phyloP scores from a whole-genome alignment of 2,329 filamentous ascomycete genomes.

The Lasiodiplodia citricola region DNA sequence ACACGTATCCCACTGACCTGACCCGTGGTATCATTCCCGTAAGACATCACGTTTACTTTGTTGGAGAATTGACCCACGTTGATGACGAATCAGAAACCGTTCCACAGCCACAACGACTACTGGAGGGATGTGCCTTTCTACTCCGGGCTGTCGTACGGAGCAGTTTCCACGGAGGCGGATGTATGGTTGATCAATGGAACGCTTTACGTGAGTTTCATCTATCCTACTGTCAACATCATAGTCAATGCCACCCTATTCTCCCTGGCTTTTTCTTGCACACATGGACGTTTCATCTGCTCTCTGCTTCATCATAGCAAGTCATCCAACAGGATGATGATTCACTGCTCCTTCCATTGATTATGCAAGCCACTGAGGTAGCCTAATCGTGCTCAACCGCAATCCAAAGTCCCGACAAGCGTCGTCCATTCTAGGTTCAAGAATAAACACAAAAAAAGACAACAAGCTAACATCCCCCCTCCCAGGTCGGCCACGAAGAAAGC shows the following conservation, averaged over 20 bases:
- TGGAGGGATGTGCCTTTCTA: slow-evolving; percentile 56
- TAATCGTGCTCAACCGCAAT: too few species aligned
- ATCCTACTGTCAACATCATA: background rate
- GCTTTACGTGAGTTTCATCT: slow-evolving; percentile 53
- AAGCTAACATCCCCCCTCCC: background rate
- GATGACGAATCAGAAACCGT: slow-evolving; percentile 48
- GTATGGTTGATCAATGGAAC: slow-evolving; percentile 64
- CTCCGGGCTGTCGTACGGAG: slow-evolving; percentile 61
- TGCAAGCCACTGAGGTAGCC: too few species aligned
- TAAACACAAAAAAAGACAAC: background rate
- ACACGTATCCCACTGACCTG: slow-evolving; percentile 66
- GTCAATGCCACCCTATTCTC: background rate
- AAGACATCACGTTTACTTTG: background rate
- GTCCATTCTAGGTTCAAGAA: background rate
- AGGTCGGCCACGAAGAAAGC: slow-evolving; percentile 62
- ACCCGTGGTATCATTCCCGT: slow-evolving; percentile 64
- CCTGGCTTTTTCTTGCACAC: background rate
- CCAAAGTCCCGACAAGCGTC: background rate
- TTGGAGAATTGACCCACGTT: background rate
- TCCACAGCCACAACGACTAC: slow-evolving; percentile 68
- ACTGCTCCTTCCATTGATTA: too few species aligned
- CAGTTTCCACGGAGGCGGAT: slow-evolving; percentile 64
- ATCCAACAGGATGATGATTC: too few species aligned
- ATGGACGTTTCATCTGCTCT: too few species aligned
- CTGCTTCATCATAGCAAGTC: too few species aligned